Evolutionary conservation across 2,329 filamentous ascomycete genomes (phyloP).

Genomic region (Tolypocladium capitatum): DNA sequence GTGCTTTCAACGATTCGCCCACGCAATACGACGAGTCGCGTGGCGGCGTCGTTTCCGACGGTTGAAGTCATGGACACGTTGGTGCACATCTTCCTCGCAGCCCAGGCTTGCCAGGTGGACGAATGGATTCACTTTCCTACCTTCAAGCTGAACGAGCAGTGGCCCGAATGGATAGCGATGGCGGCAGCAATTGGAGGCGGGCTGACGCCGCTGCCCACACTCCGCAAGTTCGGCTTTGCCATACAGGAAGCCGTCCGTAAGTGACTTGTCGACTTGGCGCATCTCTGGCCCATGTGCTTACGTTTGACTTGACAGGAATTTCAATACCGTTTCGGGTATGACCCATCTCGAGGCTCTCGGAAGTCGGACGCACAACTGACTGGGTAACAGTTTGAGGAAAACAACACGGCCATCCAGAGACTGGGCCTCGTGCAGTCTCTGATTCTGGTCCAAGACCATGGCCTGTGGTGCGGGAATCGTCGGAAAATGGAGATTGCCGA

Average conservation of each 20-base stretch:
- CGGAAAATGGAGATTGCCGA: constrained; percentile 45
- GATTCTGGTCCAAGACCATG: constrained; percentile 34
- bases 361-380: constrained; percentile 1
- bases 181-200: constrained; percentile 48
- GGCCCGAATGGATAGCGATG: constrained; percentile 46
- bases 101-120: constrained; percentile 41
- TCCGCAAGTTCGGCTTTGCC: constrained; percentile 48
- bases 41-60: constrained; percentile 49
- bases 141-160: constrained; percentile 39
- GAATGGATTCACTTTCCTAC: constrained; percentile 50
- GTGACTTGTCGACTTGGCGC: constrained; percentile 4
- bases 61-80: constrained; percentile 47
- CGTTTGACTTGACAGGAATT: constrained; percentile 10
- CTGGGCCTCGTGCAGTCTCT: constrained; percentile 36
- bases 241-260: constrained; percentile 37
- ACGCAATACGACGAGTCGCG: constrained; percentile 33
- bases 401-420: constrained; percentile 31
- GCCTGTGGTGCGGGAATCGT: constrained; percentile 40
- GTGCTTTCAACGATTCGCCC: constrained; percentile 46
- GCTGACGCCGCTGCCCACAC: constrained; percentile 39
- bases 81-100: constrained; percentile 45
- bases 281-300: constrained; percentile 2
- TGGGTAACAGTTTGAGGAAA: constrained; percentile 31
- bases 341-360: not conserved
- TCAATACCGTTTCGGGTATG: constrained; percentile 18